Conservation (phyloP, 1,139 yeast genomes). For the Pichia sp. region DNA sequence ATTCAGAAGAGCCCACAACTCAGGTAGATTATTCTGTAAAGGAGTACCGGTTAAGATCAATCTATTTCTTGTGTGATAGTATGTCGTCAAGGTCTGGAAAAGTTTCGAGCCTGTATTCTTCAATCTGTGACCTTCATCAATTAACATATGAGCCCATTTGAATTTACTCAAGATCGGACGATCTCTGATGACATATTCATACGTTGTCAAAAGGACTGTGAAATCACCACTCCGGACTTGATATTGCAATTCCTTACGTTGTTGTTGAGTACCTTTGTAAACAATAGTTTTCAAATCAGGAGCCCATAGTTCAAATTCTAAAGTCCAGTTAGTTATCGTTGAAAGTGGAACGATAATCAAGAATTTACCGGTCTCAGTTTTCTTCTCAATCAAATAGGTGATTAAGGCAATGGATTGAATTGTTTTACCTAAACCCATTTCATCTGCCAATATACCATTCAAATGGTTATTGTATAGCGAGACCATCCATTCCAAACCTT, state of each 20-base stretch:
- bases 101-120: constrained; percentile 73
- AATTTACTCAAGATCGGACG: constrained; percentile 61
- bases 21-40: constrained; percentile 78
- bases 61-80: constrained; percentile 70
- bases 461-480: constrained; percentile 87
- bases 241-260: constrained; percentile 60
- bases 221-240: constrained; percentile 63
- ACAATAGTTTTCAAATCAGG: constrained; percentile 64
- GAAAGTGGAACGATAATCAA: constrained; percentile 81
- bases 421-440: constrained; percentile 89
- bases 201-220: constrained; percentile 73
- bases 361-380: constrained; percentile 64
- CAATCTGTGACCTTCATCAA: constrained; percentile 89
- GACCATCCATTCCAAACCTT: constrained; percentile 98
- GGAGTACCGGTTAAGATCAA: constrained; percentile 86
- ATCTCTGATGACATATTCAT: constrained; percentile 74
- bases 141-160: constrained; percentile 81
- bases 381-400: constrained; percentile 67
- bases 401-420: constrained; percentile 78
- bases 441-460: constrained; percentile 93
- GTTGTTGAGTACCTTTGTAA: constrained; percentile 70
- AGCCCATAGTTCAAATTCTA: constrained; percentile 87
- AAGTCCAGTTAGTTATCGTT: constrained; percentile 78
- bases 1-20: constrained; percentile 76
- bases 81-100: constrained; percentile 66